Evolutionary conservation across 345 rosid genomes (phyloP), one percentile per base, ranked within the genome.

Genomic region (Salix caprea): DNA sequence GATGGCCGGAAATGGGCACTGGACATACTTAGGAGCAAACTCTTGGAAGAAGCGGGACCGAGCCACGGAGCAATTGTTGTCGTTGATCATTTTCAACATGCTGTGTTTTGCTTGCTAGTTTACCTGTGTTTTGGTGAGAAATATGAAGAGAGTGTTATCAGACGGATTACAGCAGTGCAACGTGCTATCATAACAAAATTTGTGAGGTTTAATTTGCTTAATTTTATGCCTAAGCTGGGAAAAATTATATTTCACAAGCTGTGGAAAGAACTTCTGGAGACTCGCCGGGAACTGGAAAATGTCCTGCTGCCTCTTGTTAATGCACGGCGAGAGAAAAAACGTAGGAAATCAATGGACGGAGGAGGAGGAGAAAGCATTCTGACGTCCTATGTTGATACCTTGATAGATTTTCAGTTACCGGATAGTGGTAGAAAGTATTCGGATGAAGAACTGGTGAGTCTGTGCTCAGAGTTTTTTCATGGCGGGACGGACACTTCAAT

Each of bases 71-170:
- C 46, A 8, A 16, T 77, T 48, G 52, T 16, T 26, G 54, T 54
- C 24, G 44, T 77, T 2, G 39, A 58, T 7, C 76, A 71, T 65
- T 71, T 77, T 23, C 69, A 77, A 19, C 66, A 34, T 65, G 65
- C 71, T 13, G 34, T 72, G 50, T 71, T 64, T 28, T 62, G 65
- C 66, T 52, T 77, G 39, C 70, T 71, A 21, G 7, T 50, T 4
- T 77, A 71, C 46, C 65, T 77, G 71, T 72, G 76, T 71, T 52
- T 77, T 7, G 79, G 79, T 9, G 70, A 77, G 74, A 65, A 77
- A 37, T n/a, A 50, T 18, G 76, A 77, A 6, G 72, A 64, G 30
- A 48, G 18, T 9, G 36, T 65, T 24, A 50, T 77, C 2, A 7
- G 24, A 24, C 65, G 64, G 48, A 71, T 71, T 19, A 71, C 65